phyloP scores from a whole-genome alignment of 306 rosid genomes.

The Sphenostylis stenocarpa region DNA sequence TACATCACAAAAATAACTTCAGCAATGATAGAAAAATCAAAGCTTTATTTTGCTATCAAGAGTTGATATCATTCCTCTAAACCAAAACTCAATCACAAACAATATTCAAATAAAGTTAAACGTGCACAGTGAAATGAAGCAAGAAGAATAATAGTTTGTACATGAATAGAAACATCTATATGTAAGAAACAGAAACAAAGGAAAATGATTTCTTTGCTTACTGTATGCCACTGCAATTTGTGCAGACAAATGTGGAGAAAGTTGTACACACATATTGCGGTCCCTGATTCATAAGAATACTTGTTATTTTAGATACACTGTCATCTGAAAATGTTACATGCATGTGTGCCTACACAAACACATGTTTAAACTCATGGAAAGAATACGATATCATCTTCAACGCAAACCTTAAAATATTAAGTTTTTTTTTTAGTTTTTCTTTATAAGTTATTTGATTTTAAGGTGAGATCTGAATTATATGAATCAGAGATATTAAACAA shows the following conservation, averaged over 20 bases:
- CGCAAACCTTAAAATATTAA: no score
- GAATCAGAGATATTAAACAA: no score
- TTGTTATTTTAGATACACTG: neutral
- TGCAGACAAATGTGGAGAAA: conserved; percentile 82
- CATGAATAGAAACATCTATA: neutral
- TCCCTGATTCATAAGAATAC: conserved; percentile 55
- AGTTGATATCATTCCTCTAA: no score
- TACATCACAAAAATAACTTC: conserved; percentile 1
- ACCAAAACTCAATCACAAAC: neutral
- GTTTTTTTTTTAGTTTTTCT: no score
- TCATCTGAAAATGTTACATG: no score
- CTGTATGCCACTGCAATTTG: conserved; percentile 97
- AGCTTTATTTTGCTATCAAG: no score
- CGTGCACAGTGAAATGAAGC: neutral
- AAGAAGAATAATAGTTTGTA: neutral
- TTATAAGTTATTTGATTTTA: no score
- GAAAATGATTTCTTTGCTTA: conserved; percentile 36
- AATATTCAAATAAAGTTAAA: neutral
- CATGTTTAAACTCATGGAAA: no score
- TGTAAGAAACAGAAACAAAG: neutral
- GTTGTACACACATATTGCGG: conserved; percentile 94
- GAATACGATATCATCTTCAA: no score
- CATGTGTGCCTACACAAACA: no score
- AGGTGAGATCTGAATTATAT: no score
- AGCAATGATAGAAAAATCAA: neutral